Evolutionary conservation across 805 yeast genomes (phyloP).

Genomic region (Jamesozyma hellenica): DNA sequence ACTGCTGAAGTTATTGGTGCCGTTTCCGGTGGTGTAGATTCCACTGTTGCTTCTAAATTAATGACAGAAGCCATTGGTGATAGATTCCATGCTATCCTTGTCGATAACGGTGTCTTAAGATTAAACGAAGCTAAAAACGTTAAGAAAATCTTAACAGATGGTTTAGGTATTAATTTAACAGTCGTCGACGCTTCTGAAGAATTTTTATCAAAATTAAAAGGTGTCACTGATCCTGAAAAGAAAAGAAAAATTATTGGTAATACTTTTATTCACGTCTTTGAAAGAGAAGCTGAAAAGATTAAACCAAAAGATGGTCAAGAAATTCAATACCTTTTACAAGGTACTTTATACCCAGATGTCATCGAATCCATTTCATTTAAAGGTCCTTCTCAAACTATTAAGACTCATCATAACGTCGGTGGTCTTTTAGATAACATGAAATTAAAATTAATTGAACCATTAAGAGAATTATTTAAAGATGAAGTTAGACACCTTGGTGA

Average conservation of each 20-base stretch:
- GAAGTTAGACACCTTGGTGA: constrained; percentile 97
- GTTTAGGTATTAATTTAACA: constrained; percentile 87
- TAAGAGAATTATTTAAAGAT: constrained; percentile 96
- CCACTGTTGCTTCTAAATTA: constrained; percentile 96
- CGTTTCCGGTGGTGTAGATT: constrained; percentile 98
- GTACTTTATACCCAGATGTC: constrained; percentile 96
- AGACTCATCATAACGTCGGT: constrained; percentile 98
- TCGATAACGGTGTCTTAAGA: constrained; percentile 97
- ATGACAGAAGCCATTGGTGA: constrained; percentile 98
- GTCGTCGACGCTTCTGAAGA: constrained; percentile 91
- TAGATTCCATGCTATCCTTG: constrained; percentile 95
- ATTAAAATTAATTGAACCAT: constrained; percentile 94
- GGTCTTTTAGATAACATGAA: constrained; percentile 97
- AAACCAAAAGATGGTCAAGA: constrained; percentile 83
- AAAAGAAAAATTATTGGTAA: constrained; percentile 98
- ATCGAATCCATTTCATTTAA: constrained; percentile 97
- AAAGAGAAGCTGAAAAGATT: constrained; percentile 87
- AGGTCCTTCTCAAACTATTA: constrained; percentile 99
- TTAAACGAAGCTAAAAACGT: constrained; percentile 84
- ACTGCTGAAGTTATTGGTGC: constrained; percentile 99
- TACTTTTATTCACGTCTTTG: constrained; percentile 94
- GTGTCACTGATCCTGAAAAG: constrained; percentile 96
- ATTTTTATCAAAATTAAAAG: constrained; percentile 77
- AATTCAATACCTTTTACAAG: constrained; percentile 88
- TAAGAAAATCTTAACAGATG: constrained; percentile 79